Base-by-base conservation (phyloP, 2,329 filamentous ascomycete species). In the Daldinia eschscholtzii region DNA sequence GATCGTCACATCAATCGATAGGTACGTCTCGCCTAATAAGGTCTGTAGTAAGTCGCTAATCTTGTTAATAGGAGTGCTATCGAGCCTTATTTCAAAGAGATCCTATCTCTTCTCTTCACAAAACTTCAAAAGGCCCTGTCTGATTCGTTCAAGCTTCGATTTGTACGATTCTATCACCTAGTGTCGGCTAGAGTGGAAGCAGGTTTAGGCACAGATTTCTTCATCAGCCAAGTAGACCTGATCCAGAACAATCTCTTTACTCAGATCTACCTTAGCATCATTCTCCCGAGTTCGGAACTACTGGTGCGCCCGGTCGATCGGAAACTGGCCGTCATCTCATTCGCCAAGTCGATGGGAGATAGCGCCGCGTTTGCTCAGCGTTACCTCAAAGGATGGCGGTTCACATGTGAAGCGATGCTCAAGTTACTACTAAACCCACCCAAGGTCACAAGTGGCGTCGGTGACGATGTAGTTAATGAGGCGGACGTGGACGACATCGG, bases 121-220 rank as follows among this genome's bases (percentile, higher is more conserved):
- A 84, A 91, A 85, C 82, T 93, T 82, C 81, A 96, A 87, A 82
- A 91, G 52, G 83, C 81, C 39, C 83, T 86, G 5, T 84, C 94
- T 0, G 95, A 98, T 75, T 92, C 89, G 53, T 92, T 97, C 80
- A 92, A 94, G 75, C 84, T 93, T 61, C 91, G 94, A 60, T 98
- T 99, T 79, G 92, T 94, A 61, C 91, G 94, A 37, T 97, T 99
- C 84, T 99, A 97, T 80, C 95, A 99, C 80, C 90, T 98, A 70
- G 88, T 98, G 61, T 93, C 93, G 33, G 93, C 94, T 18, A 87
- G 89, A 44, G 79, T 92, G 37, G 91, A 96, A 70, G 88, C 89
- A 72, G 93, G 94, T n/a, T 89, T 96, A 65, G 96, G 95, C 55
- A 88, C 94, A 6, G 96, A 99, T 81, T 97, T 93, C 83, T 96